Conservation (phyloP, 129 eudicot genomes). For the Cynara cardunculus region DNA sequence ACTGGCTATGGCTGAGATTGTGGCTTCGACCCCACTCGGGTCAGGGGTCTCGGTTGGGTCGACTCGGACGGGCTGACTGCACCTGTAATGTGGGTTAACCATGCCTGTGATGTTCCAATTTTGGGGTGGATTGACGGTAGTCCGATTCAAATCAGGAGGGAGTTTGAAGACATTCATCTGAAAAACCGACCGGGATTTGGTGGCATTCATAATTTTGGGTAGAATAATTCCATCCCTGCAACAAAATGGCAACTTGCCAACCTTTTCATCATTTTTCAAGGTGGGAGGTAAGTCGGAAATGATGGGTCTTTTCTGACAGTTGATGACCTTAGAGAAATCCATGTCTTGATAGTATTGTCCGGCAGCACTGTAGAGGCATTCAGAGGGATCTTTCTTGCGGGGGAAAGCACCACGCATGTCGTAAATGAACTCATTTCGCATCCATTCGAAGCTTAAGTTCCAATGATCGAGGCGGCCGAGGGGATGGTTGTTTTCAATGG, state of each 20-base stretch:
- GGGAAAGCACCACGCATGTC: conserved; percentile 84
- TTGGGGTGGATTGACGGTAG: conserved; percentile 77
- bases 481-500: conserved; percentile 81
- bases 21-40: conserved; percentile 48
- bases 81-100: conserved; percentile 65
- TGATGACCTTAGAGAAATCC: conserved; percentile 64
- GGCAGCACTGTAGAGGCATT: conserved; percentile 66
- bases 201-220: conserved; percentile 62
- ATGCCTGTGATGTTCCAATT: conserved; percentile 67
- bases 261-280: conserved; percentile 48
- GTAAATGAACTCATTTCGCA: conserved; percentile 85
- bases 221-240: conserved; percentile 68
- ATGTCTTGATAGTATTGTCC: conserved; percentile 71
- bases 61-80: conserved; percentile 63
- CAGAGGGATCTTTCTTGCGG: conserved; percentile 54
- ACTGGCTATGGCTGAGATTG: conserved; percentile 57
- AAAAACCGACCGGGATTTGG: conserved; percentile 52
- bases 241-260: conserved; percentile 78
- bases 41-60: conserved; percentile 77
- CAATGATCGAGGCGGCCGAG: conserved; percentile 91
- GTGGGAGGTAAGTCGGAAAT: conserved; percentile 75
- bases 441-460: conserved; percentile 98
- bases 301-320: conserved; percentile 57
- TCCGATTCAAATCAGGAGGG: conserved; percentile 83
- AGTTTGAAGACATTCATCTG: conserved; percentile 73